Conservation (phyloP, 2,329 filamentous ascomycete genomes). For the Hypoxylon sp. region DNA sequence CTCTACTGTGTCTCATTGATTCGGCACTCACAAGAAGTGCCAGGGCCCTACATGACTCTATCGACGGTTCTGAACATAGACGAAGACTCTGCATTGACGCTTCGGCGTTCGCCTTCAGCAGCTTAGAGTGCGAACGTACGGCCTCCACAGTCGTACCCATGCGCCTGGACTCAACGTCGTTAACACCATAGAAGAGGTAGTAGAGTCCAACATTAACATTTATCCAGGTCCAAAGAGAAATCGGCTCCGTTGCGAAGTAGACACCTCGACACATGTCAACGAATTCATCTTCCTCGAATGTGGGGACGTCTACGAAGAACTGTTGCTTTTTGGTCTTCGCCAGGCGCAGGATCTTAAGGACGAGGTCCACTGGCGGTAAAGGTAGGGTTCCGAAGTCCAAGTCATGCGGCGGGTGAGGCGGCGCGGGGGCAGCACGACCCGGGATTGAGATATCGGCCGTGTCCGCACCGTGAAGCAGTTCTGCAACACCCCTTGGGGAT, state of each 20-base stretch:
- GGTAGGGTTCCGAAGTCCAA: slow-evolving; percentile 40
- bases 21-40: slow-evolving; percentile 47
- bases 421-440: not conserved
- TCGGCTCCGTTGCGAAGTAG: slow-evolving; percentile 52
- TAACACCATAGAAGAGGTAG: slow-evolving; percentile 44
- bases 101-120: slow-evolving; percentile 47
- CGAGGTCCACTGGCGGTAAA: slow-evolving; percentile 48
- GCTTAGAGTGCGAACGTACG: slow-evolving; percentile 29
- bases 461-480: slow-evolving; percentile 25
- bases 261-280: slow-evolving; percentile 49
- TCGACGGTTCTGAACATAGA: slow-evolving; percentile 51
- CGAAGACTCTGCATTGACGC: slow-evolving; percentile 50
- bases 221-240: slow-evolving; percentile 51
- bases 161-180: slow-evolving; percentile 26
- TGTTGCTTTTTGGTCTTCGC: slow-evolving; percentile 47
- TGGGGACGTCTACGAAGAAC: slow-evolving; percentile 50
- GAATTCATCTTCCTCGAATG: slow-evolving; percentile 50
- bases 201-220: slow-evolving; percentile 51
- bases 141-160: slow-evolving; percentile 37
- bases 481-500: slow-evolving; percentile 21
- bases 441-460: slow-evolving; percentile 4
- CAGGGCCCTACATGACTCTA: slow-evolving; percentile 50
- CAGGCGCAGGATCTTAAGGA: slow-evolving; percentile 51
- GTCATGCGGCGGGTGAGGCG: slow-evolving; percentile 23
- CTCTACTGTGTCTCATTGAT: not conserved